Evolutionary conservation across 2,329 filamentous ascomycete genomes (phyloP).

Genomic region (Neoarthrinium moseri): DNA sequence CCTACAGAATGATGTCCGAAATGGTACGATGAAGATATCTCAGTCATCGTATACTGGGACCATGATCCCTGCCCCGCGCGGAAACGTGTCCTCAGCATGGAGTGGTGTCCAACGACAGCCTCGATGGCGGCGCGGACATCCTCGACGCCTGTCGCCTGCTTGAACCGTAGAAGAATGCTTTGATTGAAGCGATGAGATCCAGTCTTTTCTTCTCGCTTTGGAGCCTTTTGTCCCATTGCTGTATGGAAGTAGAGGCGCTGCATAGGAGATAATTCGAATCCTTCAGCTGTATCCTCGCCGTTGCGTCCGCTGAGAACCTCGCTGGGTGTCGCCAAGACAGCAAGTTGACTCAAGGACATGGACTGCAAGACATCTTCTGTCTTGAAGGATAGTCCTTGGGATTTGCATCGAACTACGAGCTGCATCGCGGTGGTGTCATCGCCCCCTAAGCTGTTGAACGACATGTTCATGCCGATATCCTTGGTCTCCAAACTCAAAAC

Average conservation of each 20-base stretch:
- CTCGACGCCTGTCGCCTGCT: constrained; percentile 35
- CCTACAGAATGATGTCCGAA: constrained; percentile 41
- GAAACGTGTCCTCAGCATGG: constrained; percentile 51
- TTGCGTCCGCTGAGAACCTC: constrained; percentile 27
- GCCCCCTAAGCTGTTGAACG: constrained; percentile 38
- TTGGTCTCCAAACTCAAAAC: constrained; percentile 34
- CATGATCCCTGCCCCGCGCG: constrained; percentile 36
- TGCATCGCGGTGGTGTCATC: constrained; percentile 37
- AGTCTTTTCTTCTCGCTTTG: constrained; percentile 25
- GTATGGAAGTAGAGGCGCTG: constrained; percentile 54
- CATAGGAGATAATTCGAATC: constrained; percentile 51
- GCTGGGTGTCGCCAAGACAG: constrained; percentile 31
- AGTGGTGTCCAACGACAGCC: constrained; percentile 47
- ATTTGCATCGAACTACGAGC: constrained; percentile 35
- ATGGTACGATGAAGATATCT: constrained; percentile 40
- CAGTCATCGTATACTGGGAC: constrained; percentile 43
- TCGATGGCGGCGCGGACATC: constrained; percentile 48
- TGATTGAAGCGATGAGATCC: constrained; percentile 49
- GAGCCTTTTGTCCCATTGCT: constrained; percentile 35
- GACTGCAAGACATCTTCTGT: constrained; percentile 35
- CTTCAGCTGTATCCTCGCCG: constrained; percentile 31
- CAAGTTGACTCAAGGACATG: constrained; percentile 36
- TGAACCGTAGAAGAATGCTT: constrained; percentile 46
- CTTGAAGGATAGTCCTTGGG: constrained; percentile 35
- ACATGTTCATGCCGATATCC: constrained; percentile 42